Evolutionary conservation across 352 stramenopile species (phyloP).

Genomic region (Pythium sukuiense): DNA sequence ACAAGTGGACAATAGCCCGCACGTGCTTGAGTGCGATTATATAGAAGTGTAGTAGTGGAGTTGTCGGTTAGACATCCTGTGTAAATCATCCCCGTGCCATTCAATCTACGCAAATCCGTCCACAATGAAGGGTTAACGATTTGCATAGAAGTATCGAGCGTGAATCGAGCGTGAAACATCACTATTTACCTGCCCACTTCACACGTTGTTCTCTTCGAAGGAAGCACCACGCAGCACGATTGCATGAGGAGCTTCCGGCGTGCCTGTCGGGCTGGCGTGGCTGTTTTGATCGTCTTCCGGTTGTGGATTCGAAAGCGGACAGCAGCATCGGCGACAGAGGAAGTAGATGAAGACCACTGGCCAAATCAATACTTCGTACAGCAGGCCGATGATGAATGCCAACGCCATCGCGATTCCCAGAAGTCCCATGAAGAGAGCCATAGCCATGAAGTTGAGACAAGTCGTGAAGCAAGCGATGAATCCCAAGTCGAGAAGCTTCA

Average conservation of each 20-base stretch:
- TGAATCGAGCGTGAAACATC: too few species aligned
- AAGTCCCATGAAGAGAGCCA: conserved; percentile 10
- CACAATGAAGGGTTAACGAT: too few species aligned
- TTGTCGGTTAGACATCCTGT: too few species aligned
- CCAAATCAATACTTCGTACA: conserved; percentile 9
- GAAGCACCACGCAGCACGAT: background rate
- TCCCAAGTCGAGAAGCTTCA: conserved; percentile 36
- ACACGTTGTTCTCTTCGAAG: background rate
- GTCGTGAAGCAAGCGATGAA: conserved; percentile 63
- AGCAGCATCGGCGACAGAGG: background rate
- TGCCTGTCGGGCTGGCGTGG: background rate
- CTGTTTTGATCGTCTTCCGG: background rate
- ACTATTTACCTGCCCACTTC: too few species aligned
- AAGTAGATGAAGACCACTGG: background rate
- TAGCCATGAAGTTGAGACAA: conserved; percentile 44
- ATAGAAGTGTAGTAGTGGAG: background rate
- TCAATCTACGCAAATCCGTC: too few species aligned
- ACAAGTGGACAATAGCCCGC: conserved; percentile 1
- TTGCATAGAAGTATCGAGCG: too few species aligned
- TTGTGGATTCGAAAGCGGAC: background rate
- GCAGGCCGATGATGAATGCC: background rate
- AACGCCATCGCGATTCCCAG: conserved; percentile 9
- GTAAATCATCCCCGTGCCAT: too few species aligned
- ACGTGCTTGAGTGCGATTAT: conserved; percentile 15
- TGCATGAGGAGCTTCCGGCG: background rate